These are phyloP conservation scores for Blastocladiella emersonii DNA, from an alignment of 371 early-diverging fungal genomes.

Conservation along the genomic window DNA sequence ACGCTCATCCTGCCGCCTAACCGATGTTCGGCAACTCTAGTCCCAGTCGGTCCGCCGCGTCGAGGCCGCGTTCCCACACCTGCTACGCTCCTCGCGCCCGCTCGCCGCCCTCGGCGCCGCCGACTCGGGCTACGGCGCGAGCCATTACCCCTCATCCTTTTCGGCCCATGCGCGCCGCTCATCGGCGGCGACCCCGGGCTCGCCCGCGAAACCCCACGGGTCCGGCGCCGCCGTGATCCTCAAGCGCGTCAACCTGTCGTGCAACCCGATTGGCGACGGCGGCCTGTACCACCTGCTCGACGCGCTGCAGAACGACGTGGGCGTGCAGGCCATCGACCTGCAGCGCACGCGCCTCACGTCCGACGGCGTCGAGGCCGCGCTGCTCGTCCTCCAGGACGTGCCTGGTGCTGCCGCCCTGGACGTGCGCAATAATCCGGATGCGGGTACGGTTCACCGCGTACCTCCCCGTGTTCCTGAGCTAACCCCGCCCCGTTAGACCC, in stretches of 20 bases:
- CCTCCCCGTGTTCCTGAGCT: too few relatives aligned
- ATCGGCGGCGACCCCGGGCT: too few relatives aligned
- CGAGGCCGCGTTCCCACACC: slow-evolving; percentile 2
- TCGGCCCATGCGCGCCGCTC: too few relatives aligned
- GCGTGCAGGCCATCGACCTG: slow-evolving; percentile 2
- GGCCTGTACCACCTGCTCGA: slow-evolving; percentile 3
- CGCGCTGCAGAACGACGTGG: slow-evolving; percentile 3
- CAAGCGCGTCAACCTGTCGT: background rate
- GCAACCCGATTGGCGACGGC: background rate
- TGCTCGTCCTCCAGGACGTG: background rate
- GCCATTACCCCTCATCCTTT: too few relatives aligned
- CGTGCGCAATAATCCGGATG: background rate
- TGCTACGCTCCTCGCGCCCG: background rate
- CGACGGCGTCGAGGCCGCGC: background rate
- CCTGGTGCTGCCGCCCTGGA: background rate
- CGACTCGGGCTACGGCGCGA: background rate
- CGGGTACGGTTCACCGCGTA: background rate
- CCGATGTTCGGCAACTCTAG: background rate
- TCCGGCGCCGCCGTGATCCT: background rate
- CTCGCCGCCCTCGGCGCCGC: background rate
- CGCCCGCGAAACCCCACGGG: too few relatives aligned
- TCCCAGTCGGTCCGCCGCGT: slow-evolving; percentile 4
- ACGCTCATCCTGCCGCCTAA: too few relatives aligned
- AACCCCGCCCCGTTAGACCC: background rate
- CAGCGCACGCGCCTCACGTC: background rate